Evolutionary conservation across 306 rosid species (phyloP).

Genomic region (Crataegus laevigata): DNA sequence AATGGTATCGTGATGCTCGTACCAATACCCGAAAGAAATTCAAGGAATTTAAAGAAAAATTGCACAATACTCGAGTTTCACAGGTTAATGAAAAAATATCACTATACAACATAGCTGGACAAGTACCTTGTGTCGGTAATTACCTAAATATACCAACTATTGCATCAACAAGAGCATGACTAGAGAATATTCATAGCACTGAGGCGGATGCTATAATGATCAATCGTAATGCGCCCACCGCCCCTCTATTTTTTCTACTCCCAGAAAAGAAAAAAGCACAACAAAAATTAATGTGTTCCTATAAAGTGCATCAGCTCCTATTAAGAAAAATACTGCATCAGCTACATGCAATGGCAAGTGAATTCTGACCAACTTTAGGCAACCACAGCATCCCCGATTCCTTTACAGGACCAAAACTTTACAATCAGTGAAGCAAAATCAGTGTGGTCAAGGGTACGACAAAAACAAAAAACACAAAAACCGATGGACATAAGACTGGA

Average conservation of each 20-base stretch:
- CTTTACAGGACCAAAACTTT: conserved; percentile 32
- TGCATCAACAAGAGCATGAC: conserved; percentile 8
- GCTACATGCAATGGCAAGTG: conserved; percentile 22
- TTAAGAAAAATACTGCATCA: conserved; percentile 16
- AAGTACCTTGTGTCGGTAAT: neutral
- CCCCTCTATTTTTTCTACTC: neutral
- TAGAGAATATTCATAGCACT: neutral
- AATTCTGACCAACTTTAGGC: conserved; percentile 19
- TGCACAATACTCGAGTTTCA: too few relatives aligned
- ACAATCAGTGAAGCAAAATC: conserved; percentile 18
- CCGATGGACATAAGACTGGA: conserved; percentile 18
- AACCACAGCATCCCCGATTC: conserved; percentile 28
- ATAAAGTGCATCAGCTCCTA: conserved; percentile 25
- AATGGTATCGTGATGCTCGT: too few relatives aligned
- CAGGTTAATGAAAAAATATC: neutral
- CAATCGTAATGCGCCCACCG: neutral
- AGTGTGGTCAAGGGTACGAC: conserved; percentile 19
- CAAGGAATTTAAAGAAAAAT: neutral
- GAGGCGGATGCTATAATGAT: neutral
- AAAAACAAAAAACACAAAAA: neutral
- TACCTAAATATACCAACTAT: neutral
- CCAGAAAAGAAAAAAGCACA: neutral
- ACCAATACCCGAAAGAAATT: neutral
- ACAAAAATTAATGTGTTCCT: neutral
- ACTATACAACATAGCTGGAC: neutral